phyloP scores from a whole-genome alignment of 2,329 filamentous ascomycete species.

The Hypoxylon sp. region DNA sequence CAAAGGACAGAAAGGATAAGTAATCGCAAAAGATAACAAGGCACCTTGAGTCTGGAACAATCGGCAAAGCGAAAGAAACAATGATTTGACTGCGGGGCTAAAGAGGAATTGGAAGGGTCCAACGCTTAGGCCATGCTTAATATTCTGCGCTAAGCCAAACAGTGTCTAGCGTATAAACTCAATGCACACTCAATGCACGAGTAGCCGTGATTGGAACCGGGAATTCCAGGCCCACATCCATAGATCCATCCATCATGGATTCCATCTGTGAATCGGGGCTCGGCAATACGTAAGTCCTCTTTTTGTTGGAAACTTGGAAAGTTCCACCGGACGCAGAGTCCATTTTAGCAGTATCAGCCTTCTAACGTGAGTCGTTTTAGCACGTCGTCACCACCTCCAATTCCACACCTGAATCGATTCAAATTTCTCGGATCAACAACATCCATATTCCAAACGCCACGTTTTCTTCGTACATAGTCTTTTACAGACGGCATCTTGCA shows the following conservation, averaged over 20 bases:
- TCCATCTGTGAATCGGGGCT: slow-evolving; percentile 6
- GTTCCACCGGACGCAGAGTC: slow-evolving; percentile 1
- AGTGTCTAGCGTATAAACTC: not conserved
- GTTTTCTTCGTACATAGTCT: slow-evolving; percentile 8
- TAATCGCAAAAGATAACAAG: slow-evolving; percentile 25
- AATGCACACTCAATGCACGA: slow-evolving; percentile 1
- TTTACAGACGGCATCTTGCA: slow-evolving; percentile 12
- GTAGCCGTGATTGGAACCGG: not conserved
- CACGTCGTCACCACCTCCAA: slow-evolving; percentile 32
- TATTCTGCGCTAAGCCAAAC: slow-evolving; percentile 3
- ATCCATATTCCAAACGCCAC: slow-evolving; percentile 24
- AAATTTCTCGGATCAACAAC: slow-evolving; percentile 28
- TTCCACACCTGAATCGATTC: slow-evolving; percentile 36
- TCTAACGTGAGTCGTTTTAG: slow-evolving; percentile 44
- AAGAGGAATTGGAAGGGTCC: slow-evolving; percentile 18
- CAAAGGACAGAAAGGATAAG: slow-evolving; percentile 26
- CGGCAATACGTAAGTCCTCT: slow-evolving; percentile 36
- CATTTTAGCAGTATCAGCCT: slow-evolving; percentile 15
- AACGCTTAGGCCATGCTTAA: slow-evolving; percentile 8
- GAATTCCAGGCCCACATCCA: not conserved
- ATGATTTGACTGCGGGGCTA: slow-evolving; percentile 47
- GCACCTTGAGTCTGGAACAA: slow-evolving; percentile 27
- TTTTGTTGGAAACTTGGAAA: slow-evolving; percentile 8
- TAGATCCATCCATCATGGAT: not conserved
- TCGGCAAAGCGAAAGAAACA: slow-evolving; percentile 20